Conservation (phyloP, 345 rosid genomes). For the Zanthoxylum bungeanum region DNA sequence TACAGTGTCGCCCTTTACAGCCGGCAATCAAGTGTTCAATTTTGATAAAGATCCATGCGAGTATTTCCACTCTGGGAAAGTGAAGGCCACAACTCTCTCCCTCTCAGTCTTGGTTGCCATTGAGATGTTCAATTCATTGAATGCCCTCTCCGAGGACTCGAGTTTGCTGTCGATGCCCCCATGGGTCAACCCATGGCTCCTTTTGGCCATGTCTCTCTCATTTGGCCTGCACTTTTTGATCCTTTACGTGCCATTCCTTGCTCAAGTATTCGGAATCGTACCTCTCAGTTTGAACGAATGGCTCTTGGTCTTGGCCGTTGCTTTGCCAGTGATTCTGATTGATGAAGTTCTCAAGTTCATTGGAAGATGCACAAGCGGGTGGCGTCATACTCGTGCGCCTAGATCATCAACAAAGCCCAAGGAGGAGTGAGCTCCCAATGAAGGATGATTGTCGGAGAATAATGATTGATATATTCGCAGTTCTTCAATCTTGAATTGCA, state of each 20-base stretch:
- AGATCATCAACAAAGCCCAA: constrained; percentile 51
- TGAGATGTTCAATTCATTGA: constrained; percentile 96
- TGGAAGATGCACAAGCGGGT: constrained; percentile 60
- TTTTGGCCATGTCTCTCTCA: constrained; percentile 74
- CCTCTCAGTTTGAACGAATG: constrained; percentile 87
- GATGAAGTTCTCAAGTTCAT: constrained; percentile 81
- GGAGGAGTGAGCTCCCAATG: constrained; percentile 37
- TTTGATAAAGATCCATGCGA: constrained; percentile 75
- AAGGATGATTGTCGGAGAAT: not conserved
- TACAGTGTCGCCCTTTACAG: constrained; percentile 66
- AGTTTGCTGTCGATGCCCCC: constrained; percentile 93
- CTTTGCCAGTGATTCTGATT: constrained; percentile 79
- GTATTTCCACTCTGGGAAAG: constrained; percentile 75
- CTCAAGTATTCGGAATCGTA: constrained; percentile 75
- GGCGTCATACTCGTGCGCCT: constrained; percentile 30
- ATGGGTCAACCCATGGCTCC: constrained; percentile 92
- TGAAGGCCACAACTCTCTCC: constrained; percentile 88
- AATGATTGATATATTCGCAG: not conserved
- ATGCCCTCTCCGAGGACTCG: constrained; percentile 88
- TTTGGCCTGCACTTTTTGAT: constrained; percentile 86
- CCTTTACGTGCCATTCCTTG: constrained; percentile 81
- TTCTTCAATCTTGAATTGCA: not conserved
- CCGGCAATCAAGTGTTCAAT: constrained; percentile 53
- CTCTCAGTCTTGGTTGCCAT: constrained; percentile 90
- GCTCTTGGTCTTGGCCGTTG: constrained; percentile 75